Evolutionary conservation across 2,329 filamentous ascomycete species (phyloP), one percentile per base, ranked within the genome.

Genomic region (Botrytis sinoallii): DNA sequence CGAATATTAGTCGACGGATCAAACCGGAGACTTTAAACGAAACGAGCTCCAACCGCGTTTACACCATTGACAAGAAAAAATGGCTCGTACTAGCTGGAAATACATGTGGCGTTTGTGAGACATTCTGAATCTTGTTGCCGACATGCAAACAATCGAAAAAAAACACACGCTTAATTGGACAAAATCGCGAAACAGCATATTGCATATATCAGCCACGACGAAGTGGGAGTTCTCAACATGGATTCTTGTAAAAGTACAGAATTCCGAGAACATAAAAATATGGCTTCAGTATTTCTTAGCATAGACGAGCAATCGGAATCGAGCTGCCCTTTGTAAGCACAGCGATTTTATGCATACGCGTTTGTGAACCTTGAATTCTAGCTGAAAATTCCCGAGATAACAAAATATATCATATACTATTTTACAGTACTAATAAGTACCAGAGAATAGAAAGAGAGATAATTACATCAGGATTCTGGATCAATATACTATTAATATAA

Each of bases 281-380:
- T 35, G 42, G 10, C 7, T 32, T 52, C 4, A n/a, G 32, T n/a
- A 52, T 67, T 48, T 52, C 22, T n/a, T 46, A 29, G n/a, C 44
- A n/a, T n/a, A 40, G 22, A 12, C 32, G 44, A 40, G 44, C 8
- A 32, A 52, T 52, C 32, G 12, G 32, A 38, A 70, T 25, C 8
- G 32, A 18, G 40, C 38, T n/a, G 14, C 40, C 42, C 16, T 74
- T n/a, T 73, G 3, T 38, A 59, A 1, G 68, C 61, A 25, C 44
- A 48, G 16, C 71, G 74, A 29, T 74, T 72, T 25, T 38, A 61
- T 44, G n/a, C 59, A 10, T 72, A 66, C 18, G 73, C 65, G 12
- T 76, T 73, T 35, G 75, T 42, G 75, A 77, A 70, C 55, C 14
- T 57, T 29, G 52, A 29, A 29, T 18, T 9, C n/a, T 55, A 9